A percentile compares a stretch with the other conserved stretches of the same genome.
Conservation (phyloP, 1,284 basidiomycete genomes). For the Heterobasidion parviporum region DNA sequence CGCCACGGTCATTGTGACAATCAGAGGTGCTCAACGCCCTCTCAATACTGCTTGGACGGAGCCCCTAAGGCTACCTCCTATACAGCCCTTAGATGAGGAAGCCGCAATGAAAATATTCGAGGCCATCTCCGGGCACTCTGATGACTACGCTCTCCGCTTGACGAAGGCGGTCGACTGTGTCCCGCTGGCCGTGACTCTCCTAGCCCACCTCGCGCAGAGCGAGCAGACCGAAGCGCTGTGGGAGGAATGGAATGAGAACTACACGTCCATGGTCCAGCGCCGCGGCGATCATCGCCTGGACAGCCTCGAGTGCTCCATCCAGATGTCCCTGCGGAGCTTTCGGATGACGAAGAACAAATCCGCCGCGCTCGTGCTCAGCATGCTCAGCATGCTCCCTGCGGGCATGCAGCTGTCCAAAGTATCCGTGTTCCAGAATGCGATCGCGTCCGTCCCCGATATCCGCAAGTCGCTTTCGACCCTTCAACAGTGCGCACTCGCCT, state of each 20-base stretch:
- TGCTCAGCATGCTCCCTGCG: conserved; percentile 8
- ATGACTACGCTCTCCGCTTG: conserved; percentile 2
- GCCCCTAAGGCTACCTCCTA: not conserved
- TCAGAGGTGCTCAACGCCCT: conserved; percentile 5
- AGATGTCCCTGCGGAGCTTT: conserved; percentile 4
- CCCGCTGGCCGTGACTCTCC: conserved; percentile 8
- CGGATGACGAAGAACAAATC: conserved; percentile 2
- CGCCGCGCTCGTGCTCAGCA: conserved; percentile 1
- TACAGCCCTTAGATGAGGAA: not conserved
- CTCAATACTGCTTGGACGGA: conserved; percentile 3
- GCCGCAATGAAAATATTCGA: conserved; percentile 4
- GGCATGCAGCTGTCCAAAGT: conserved; percentile 2
- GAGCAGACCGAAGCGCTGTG: not conserved
- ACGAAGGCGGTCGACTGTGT: conserved; percentile 6
- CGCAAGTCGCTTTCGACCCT: not conserved
- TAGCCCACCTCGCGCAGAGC: conserved; percentile 7
- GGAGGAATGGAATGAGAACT: conserved; percentile 1
- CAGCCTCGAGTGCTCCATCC: conserved; percentile 8
- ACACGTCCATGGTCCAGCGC: conserved; percentile 3
- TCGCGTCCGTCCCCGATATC: conserved; percentile 1
- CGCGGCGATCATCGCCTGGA: not conserved
- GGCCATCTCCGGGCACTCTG: conserved; percentile 1
- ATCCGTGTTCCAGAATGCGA: not conserved
- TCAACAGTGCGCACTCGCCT: conserved; percentile 1
- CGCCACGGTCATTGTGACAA: conserved; percentile 4